Conservation (phyloP, 768 basidiomycete genomes). For the Termitomyces sp. region DNA sequence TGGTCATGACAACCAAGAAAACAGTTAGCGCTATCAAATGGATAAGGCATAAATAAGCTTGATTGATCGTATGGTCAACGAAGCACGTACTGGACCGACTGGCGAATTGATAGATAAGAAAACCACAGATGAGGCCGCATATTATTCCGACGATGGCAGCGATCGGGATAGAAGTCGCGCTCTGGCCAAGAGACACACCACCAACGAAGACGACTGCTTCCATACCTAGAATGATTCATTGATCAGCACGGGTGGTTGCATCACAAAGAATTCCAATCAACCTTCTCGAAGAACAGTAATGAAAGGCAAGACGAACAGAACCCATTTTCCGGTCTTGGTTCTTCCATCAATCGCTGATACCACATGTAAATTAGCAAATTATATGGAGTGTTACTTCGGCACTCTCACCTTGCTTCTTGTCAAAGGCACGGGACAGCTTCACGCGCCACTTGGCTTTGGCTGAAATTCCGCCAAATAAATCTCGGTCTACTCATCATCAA, state of each 20-base stretch:
- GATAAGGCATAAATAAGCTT: not conserved
- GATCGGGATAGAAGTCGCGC: constrained; percentile 84
- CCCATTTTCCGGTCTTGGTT: constrained; percentile 70
- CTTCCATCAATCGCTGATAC: constrained; percentile 43
- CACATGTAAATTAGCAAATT: not conserved
- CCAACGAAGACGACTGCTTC: constrained; percentile 95
- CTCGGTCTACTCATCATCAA: too few species aligned
- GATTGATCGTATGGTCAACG: not conserved
- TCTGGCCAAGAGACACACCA: constrained; percentile 83
- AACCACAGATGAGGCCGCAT: constrained; percentile 71
- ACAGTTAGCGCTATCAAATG: constrained; percentile 60
- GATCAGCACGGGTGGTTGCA: not conserved
- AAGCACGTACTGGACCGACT: constrained; percentile 58
- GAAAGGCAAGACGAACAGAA: constrained; percentile 84
- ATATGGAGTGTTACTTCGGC: not conserved
- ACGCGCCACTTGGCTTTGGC: constrained; percentile 93
- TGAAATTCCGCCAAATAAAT: constrained; percentile 14
- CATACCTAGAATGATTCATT: constrained; percentile 42
- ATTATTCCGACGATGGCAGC: constrained; percentile 85
- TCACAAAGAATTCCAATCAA: constrained; percentile 13
- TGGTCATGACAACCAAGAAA: constrained; percentile 92
- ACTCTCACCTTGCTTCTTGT: constrained; percentile 30
- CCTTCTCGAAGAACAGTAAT: constrained; percentile 95
- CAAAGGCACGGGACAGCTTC: constrained; percentile 82
- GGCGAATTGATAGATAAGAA: constrained; percentile 77